These are phyloP conservation scores for Scheffersomyces lignosus DNA, from an alignment of 805 yeast species.

Conservation along the genomic window DNA sequence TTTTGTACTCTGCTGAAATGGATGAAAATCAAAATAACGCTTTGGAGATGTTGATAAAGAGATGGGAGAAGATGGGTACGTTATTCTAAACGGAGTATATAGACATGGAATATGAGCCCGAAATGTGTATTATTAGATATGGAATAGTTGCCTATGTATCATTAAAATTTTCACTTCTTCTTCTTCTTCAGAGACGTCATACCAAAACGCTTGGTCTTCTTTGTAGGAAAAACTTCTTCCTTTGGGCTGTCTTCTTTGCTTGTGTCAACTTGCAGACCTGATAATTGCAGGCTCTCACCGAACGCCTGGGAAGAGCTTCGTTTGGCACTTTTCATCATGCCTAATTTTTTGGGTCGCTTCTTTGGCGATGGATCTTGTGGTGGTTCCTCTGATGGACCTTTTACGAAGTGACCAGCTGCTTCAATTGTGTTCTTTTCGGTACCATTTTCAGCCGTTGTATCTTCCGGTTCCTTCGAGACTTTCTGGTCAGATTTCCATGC, in stretches of 20 bases:
- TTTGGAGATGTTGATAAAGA: conserved; percentile 8
- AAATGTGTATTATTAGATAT: too few relatives aligned
- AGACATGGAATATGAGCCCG: neutral
- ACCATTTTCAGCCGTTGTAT: neutral
- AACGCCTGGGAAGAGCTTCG: neutral
- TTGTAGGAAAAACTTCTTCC: neutral
- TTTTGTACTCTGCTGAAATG: conserved; percentile 40
- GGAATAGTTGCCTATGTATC: too few relatives aligned
- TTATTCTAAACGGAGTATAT: neutral
- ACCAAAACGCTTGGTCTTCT: neutral
- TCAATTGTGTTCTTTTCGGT: neutral
- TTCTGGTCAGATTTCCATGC: neutral
- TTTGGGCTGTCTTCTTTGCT: neutral
- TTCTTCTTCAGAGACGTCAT: neutral
- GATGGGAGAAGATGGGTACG: conserved; percentile 12
- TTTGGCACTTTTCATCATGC: neutral
- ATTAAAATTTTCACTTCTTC: neutral
- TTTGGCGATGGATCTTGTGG: neutral
- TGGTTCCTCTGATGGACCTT: neutral
- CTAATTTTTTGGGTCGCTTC: neutral
- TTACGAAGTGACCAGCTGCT: neutral
- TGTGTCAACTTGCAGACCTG: too few relatives aligned
- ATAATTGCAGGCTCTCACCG: neutral
- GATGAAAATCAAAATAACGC: conserved; percentile 25
- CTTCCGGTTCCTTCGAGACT: conserved; percentile 2